Evolutionary conservation across 352 stramenopile species (phyloP).

Genomic region (Pythium insidiosum): DNA sequence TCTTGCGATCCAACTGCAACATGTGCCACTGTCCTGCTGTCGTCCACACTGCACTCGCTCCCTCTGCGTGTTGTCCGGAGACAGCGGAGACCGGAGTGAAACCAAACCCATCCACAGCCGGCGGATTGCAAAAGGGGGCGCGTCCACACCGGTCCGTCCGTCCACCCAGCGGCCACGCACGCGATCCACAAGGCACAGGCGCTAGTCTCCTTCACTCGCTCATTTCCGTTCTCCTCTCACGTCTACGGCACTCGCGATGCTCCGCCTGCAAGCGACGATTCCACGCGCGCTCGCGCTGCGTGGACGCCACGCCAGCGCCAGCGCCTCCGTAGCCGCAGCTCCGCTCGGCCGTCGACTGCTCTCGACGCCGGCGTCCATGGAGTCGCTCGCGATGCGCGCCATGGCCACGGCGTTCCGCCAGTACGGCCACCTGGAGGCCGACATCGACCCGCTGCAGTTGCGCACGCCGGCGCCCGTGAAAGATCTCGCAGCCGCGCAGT

Average conservation of each 20-base stretch:
- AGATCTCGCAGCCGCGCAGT: slow-evolving; percentile 33
- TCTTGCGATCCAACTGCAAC: no score
- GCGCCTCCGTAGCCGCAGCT: slow-evolving; percentile 6
- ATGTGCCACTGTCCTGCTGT: no score
- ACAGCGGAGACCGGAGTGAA: no score
- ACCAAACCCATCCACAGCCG: no score
- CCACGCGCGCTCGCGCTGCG: slow-evolving; percentile 17
- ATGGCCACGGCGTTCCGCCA: slow-evolving; percentile 71
- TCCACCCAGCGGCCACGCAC: no score
- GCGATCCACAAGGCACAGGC: no score
- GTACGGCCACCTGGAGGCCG: slow-evolving; percentile 65
- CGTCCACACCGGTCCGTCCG: no score
- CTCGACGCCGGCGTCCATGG: slow-evolving; percentile 32
- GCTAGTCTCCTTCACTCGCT: neutral
- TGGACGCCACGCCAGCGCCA: neutral
- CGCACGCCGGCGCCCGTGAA: slow-evolving; percentile 24
- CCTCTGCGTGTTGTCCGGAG: no score
- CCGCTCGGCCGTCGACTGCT: no score
- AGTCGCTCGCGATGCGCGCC: slow-evolving; percentile 50
- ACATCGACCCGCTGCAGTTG: slow-evolving; percentile 54
- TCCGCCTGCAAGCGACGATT: slow-evolving; percentile 42
- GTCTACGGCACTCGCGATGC: slow-evolving; percentile 18
- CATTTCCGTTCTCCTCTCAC: neutral
- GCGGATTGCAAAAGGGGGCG: no score
- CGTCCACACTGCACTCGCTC: no score